Conservation (phyloP, 768 basidiomycete genomes). For the Xerocomellus chrysenteron region DNA sequence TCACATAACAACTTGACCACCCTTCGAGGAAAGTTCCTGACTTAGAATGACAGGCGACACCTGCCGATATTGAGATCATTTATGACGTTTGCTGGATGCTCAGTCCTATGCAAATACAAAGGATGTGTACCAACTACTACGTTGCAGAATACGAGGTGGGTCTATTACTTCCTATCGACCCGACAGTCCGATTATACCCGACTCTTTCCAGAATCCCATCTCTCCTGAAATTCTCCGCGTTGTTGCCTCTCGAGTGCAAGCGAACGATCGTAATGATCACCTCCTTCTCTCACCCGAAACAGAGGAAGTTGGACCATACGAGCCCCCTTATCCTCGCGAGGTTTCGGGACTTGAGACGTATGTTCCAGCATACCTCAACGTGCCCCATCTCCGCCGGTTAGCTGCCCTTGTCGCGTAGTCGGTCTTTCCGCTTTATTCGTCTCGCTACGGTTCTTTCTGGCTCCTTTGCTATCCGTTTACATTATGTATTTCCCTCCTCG, state of each 20-base stretch:
- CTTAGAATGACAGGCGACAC: slow-evolving; percentile 61
- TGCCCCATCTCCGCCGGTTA: slow-evolving; percentile 83
- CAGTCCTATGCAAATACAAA: slow-evolving; percentile 98
- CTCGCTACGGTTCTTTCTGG: not conserved
- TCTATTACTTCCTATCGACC: slow-evolving; percentile 13
- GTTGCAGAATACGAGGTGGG: slow-evolving; percentile 96
- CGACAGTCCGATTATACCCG: not conserved
- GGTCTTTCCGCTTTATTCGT: not conserved
- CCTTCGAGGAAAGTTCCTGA: slow-evolving; percentile 6
- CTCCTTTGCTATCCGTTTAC: slow-evolving; percentile 13
- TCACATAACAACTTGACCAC: slow-evolving; percentile 27
- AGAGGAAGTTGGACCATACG: slow-evolving; percentile 95
- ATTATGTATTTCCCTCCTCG: slow-evolving; percentile 18
- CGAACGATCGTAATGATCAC: slow-evolving; percentile 96
- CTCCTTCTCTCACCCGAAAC: slow-evolving; percentile 93
- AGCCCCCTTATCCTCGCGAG: slow-evolving; percentile 90
- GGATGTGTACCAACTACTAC: slow-evolving; percentile 98
- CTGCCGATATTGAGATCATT: slow-evolving; percentile 97
- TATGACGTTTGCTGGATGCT: slow-evolving; percentile 99
- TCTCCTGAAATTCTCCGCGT: slow-evolving; percentile 96
- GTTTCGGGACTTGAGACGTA: slow-evolving; percentile 97
- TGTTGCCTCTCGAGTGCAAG: slow-evolving; percentile 92
- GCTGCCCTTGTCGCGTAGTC: slow-evolving; percentile 79
- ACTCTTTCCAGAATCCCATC: slow-evolving; percentile 74
- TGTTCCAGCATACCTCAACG: slow-evolving; percentile 88